These are phyloP conservation scores for Ophidiomyces ophidiicola DNA, from an alignment of 2,329 filamentous ascomycete genomes.

Conservation along the genomic window DNA sequence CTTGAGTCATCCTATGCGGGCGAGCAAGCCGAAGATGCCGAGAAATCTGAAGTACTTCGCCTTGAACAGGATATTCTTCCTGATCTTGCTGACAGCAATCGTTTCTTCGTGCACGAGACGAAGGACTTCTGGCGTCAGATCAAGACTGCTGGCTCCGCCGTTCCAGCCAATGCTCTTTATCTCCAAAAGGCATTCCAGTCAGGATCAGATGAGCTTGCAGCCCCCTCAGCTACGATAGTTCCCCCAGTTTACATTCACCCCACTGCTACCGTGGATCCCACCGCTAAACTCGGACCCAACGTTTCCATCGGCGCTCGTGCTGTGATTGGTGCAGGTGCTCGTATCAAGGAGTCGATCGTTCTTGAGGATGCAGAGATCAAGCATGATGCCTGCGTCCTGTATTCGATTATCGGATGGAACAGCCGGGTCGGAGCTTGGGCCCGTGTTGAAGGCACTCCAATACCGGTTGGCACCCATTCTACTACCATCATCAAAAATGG, in stretches of 20 bases:
- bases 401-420: constrained; percentile 94
- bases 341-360: constrained; percentile 92
- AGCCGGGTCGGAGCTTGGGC: constrained; percentile 97
- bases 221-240: constrained; percentile 75
- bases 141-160: constrained; percentile 94
- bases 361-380: constrained; percentile 91
- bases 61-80: constrained; percentile 95
- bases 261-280: constrained; percentile 77
- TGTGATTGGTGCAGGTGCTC: constrained; percentile 69
- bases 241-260: constrained; percentile 93
- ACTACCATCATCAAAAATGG: constrained; percentile 96
- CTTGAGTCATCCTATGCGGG: constrained; percentile 57
- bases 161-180: constrained; percentile 93
- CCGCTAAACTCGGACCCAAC: constrained; percentile 91
- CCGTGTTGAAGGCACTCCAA: constrained; percentile 88
- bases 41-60: constrained; percentile 75
- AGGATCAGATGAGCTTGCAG: constrained; percentile 66
- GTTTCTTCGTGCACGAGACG: constrained; percentile 96
- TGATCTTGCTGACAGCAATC: constrained; percentile 90
- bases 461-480: constrained; percentile 71
- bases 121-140: constrained; percentile 99
- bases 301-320: constrained; percentile 91
- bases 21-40: constrained; percentile 58
- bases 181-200: constrained; percentile 85
- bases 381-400: constrained; percentile 89